Base-by-base conservation (phyloP, 139 green algal species). In the Coccomyxa sp. region DNA sequence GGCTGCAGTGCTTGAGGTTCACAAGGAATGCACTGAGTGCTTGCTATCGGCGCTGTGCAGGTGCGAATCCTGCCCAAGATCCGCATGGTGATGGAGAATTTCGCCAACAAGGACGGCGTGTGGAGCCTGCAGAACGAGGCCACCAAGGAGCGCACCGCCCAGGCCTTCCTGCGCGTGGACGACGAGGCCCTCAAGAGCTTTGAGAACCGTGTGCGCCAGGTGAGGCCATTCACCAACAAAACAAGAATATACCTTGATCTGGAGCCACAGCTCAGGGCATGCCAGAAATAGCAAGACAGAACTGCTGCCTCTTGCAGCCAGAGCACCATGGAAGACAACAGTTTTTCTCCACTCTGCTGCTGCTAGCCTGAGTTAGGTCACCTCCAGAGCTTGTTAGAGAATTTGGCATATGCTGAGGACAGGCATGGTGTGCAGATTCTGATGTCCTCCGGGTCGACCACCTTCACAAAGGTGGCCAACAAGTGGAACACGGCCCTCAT, bases 391-490 rank as follows among this genome's bases (percentile, higher is more conserved):
- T n/a, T n/a, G n/a, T n/a, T n/a, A n/a, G n/a, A n/a, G n/a, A n/a
- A n/a, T n/a, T n/a, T n/a, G n/a, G n/a, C n/a, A n/a, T n/a, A n/a
- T n/a, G n/a, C n/a, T n/a, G n/a, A n/a, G n/a, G n/a, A n/a, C n/a
- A n/a, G n/a, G n/a, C n/a, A n/a, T n/a, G n/a, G 18, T 64, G 50
- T 64, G 50, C 50, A 64, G 50, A 39, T 82, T 22, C 89, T 99
- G 72, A 99, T 99, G 97, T 97, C 90, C 33, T 96, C 88, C 35
- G 97, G 97, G 78, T 91, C 89, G 79, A 99, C 96, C 77, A 99
- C 96, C 41, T 99, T 99, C 91, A 98, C 96, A 79, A 99, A 99
- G 93, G 97, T 99, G 74, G 97, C 92, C 73, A 99, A 99, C 93
- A 99, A 99, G 91, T 97, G 96, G 90, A 94, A 94, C 85, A 94